Conservation (phyloP, 2,329 filamentous ascomycete genomes). For the Paradendryphiella salina region DNA sequence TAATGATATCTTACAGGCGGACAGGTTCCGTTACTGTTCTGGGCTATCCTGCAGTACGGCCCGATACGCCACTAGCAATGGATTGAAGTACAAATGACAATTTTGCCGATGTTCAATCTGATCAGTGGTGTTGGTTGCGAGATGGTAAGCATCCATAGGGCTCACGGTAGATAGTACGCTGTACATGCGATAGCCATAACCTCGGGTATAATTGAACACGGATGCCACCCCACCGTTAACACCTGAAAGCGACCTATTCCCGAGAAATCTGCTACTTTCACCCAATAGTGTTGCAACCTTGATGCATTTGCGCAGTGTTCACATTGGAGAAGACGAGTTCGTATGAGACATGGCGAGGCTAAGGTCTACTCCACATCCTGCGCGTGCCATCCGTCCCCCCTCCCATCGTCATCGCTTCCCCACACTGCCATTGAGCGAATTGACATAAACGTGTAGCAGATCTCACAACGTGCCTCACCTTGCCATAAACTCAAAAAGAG, state of each 20-base stretch:
- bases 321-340: not conserved
- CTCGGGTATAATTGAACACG: not conserved
- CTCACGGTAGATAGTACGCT: not conserved
- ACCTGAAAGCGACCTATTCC: too few species aligned
- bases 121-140: not conserved
- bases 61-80: too few species aligned
- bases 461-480: too few species aligned
- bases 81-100: not conserved
- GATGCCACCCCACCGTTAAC: not conserved
- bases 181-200: not conserved
- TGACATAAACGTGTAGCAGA: too few species aligned
- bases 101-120: too few species aligned
- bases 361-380: too few species aligned
- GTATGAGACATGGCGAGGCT: not conserved
- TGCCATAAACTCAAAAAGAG: too few species aligned
- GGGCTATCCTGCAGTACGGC: too few species aligned
- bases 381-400: not conserved
- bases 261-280: not conserved
- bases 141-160: not conserved
- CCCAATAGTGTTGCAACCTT: too few species aligned
- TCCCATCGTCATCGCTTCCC: slow-evolving; percentile 4
- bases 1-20: too few species aligned
- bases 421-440: not conserved
- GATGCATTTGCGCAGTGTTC: not conserved
- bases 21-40: too few species aligned